Conservation (phyloP, 2,329 filamentous ascomycete genomes). For the Metarhizium rileyi region DNA sequence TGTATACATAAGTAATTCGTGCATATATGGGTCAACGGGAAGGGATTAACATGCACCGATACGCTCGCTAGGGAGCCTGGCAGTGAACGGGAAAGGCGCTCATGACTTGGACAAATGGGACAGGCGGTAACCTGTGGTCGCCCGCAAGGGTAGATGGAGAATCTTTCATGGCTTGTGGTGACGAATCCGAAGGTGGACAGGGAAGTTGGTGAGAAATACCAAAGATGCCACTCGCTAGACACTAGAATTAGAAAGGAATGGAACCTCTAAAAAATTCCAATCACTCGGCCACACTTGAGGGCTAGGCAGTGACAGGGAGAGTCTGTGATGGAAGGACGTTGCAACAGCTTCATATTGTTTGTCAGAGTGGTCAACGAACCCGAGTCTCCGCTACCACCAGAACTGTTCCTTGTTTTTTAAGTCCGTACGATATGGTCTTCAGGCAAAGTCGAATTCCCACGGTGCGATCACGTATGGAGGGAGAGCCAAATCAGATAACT, state of each 20-base stretch:
- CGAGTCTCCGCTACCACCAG: too few relatives aligned
- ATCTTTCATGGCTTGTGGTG: not conserved
- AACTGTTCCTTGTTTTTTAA: too few relatives aligned
- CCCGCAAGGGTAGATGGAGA: slow-evolving; percentile 1
- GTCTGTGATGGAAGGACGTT: too few relatives aligned
- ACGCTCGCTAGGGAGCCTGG: slow-evolving; percentile 23
- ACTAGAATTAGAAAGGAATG: slow-evolving; percentile 19
- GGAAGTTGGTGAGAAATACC: slow-evolving; percentile 16
- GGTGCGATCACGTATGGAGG: too few relatives aligned
- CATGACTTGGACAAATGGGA: slow-evolving; percentile 5
- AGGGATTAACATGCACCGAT: slow-evolving; percentile 17
- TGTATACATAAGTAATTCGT: slow-evolving; percentile 31
- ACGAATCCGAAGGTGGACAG: not conserved
- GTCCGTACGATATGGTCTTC: too few relatives aligned
- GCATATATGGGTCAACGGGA: slow-evolving; percentile 17
- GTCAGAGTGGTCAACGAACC: too few relatives aligned
- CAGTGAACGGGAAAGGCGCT: slow-evolving; percentile 13
- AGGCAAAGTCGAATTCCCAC: too few relatives aligned
- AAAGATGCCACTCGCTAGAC: slow-evolving; percentile 32
- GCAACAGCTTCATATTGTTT: too few relatives aligned
- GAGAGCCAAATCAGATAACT: too few relatives aligned
- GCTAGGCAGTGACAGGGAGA: too few relatives aligned
- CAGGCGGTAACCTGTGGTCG: not conserved
- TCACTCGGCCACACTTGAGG: not conserved
- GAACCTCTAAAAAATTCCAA: slow-evolving; percentile 12